Base-by-base conservation (phyloP, 352 stramenopile genomes). In the Elongisporangium anandrum region DNA sequence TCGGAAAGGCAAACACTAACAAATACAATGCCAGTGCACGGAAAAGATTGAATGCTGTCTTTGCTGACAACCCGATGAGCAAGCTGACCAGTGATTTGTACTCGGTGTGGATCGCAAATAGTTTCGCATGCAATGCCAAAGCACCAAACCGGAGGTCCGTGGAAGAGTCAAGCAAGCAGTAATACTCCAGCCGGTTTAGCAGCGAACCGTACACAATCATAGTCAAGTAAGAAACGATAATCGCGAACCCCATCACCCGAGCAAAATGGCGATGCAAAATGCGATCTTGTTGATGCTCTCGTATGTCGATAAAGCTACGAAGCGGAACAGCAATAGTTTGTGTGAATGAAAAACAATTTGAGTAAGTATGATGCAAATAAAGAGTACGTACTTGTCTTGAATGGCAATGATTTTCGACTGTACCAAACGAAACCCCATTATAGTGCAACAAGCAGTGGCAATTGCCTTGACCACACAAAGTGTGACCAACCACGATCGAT, bases 251-350 rank as follows among this genome's bases (percentile, higher is more conserved):
- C 70, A 81, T 78, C 0, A 76, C 38, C 8, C 68, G 59, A 0
- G 63, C 59, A 22, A 87, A 66, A 34, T 81, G 68, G 0, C 75
- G 65, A 26, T 69, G 71, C 22, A 76, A 59, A 39, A 87, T 69
- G 45, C 77, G 74, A 39, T 87, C 77, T 22, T 70, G 68, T 49
- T 88, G 78, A 29, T 81, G 79, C 52, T 90, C 81, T 38, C 75
- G 77, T 21, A 88, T 56, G 38, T 90, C 81, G 63, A 90, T 87
- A 58, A 84, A 88, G 34, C 79, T 89, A 52, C 21, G 66, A 7
- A 69, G 48, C 13, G 54, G 41, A 39, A 22, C 21, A 12, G 13
- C 38, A 53, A 20, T 29, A 34, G 26, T 51, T 20, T 50, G 20
- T 12, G 24, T 8, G 50, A 16, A 47, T 29, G 8, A 38, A 39